These are phyloP conservation scores for Talaromyces adpressus DNA, from an alignment of 495 filamentous ascomycete genomes.

Conservation along the genomic window DNA sequence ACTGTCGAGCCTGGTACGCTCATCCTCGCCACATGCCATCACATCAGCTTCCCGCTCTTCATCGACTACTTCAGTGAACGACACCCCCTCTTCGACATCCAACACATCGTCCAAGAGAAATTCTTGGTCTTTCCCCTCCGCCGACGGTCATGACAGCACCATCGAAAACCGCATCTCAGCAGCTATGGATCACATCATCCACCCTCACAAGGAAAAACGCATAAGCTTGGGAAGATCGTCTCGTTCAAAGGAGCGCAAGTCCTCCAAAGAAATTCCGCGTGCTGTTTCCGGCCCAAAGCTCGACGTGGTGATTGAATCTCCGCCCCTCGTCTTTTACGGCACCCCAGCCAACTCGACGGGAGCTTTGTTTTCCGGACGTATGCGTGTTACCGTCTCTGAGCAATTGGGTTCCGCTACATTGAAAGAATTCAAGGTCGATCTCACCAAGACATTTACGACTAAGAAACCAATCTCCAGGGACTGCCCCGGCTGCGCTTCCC, in stretches of 20 bases:
- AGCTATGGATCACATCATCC: slow-evolving; percentile 39
- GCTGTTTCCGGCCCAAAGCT: slow-evolving; percentile 47
- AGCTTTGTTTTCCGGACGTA: slow-evolving; percentile 78
- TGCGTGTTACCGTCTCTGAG: slow-evolving; percentile 64
- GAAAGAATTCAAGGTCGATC: slow-evolving; percentile 59
- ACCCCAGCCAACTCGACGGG: slow-evolving; percentile 68
- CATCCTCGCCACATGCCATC: slow-evolving; percentile 26
- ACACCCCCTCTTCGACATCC: slow-evolving; percentile 20
- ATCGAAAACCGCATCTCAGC: slow-evolving; percentile 39
- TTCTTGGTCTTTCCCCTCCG: slow-evolving; percentile 13
- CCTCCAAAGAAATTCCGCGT: slow-evolving; percentile 16
- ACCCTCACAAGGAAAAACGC: slow-evolving; percentile 40
- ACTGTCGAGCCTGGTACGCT: slow-evolving; percentile 38
- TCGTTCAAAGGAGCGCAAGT: slow-evolving; percentile 35
- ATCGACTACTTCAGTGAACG: slow-evolving; percentile 37
- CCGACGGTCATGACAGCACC: slow-evolving; percentile 27
- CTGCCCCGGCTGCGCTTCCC: slow-evolving; percentile 67
- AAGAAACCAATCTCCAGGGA: slow-evolving; percentile 72
- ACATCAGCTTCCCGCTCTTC: slow-evolving; percentile 19
- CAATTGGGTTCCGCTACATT: slow-evolving; percentile 48
- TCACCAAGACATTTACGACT: slow-evolving; percentile 59
- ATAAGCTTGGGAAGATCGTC: slow-evolving; percentile 27
- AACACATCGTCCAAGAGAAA: slow-evolving; percentile 24
- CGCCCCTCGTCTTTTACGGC: slow-evolving; percentile 81
- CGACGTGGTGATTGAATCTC: slow-evolving; percentile 78